Conservation (phyloP, 2,329 filamentous ascomycete genomes). For the Teratosphaeria zuluensis region DNA sequence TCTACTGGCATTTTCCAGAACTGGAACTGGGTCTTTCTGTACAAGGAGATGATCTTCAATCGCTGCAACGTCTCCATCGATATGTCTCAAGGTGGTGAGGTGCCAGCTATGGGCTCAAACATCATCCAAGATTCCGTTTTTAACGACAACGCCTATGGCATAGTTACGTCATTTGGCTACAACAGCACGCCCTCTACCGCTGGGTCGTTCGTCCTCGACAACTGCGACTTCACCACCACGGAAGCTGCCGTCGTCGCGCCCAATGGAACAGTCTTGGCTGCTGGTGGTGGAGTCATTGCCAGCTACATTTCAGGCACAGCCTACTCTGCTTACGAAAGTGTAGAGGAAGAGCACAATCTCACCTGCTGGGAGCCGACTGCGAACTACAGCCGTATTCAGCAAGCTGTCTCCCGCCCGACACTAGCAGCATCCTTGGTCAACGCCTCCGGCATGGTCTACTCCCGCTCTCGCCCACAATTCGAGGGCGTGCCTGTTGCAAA, state of each 20-base stretch:
- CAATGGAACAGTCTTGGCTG: constrained; percentile 53
- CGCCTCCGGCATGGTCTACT: constrained; percentile 58
- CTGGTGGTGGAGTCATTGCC: constrained; percentile 54
- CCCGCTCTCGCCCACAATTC: constrained; percentile 83
- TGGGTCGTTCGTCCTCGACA: constrained; percentile 75
- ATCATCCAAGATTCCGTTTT: constrained; percentile 71
- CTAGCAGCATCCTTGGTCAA: constrained; percentile 62
- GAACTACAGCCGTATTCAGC: constrained; percentile 21
- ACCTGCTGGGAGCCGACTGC: constrained; percentile 22
- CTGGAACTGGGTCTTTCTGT: constrained; percentile 72
- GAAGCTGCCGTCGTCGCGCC: constrained; percentile 53
- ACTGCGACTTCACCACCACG: constrained; percentile 64
- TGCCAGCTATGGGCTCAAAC: constrained; percentile 66
- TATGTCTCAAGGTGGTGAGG: constrained; percentile 47
- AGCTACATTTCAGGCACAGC: constrained; percentile 65
- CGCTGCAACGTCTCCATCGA: constrained; percentile 57
- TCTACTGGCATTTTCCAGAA: constrained; percentile 76
- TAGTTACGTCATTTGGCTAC: constrained; percentile 62
- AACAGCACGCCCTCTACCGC: constrained; percentile 56
- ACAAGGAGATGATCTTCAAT: constrained; percentile 61
- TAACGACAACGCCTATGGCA: constrained; percentile 62
- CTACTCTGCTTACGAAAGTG: constrained; percentile 41
- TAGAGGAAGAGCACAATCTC: constrained; percentile 20
- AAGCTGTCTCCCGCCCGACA: constrained; percentile 32
- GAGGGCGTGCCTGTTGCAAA: constrained; percentile 52